Percentiles rank a stretch among this genome's conserved stretches.
phyloP scores from a whole-genome alignment of 805 yeast species.

The Sugiyamaella chiloensis region DNA sequence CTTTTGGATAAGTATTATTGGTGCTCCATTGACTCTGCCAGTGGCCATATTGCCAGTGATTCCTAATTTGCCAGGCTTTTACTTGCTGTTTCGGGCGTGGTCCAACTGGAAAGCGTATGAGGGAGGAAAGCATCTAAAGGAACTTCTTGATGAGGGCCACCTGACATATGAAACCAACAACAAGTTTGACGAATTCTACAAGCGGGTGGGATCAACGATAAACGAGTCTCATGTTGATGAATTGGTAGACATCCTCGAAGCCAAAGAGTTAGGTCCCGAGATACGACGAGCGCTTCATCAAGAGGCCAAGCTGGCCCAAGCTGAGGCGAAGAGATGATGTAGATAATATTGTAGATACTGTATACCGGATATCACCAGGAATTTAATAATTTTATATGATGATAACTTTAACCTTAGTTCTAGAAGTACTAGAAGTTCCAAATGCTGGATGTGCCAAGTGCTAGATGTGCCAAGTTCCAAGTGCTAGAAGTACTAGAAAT shows the following conservation, averaged over 20 bases:
- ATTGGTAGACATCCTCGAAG: slow-evolving; percentile 44
- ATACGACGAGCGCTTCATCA: slow-evolving; percentile 28
- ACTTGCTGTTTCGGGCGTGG: slow-evolving; percentile 73
- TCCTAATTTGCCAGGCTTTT: slow-evolving; percentile 92
- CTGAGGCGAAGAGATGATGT: not conserved
- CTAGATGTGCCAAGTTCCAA: too few species aligned
- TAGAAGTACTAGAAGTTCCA: too few species aligned
- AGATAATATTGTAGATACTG: too few species aligned
- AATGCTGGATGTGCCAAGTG: too few species aligned
- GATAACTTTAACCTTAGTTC: too few species aligned
- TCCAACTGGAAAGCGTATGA: slow-evolving; percentile 76
- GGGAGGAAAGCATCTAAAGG: slow-evolving; percentile 68
- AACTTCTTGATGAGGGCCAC: slow-evolving; percentile 47
- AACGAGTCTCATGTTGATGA: slow-evolving; percentile 45
- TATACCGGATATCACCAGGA: too few species aligned
- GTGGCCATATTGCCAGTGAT: slow-evolving; percentile 76
- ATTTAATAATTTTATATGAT: too few species aligned
- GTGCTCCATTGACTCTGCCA: slow-evolving; percentile 77
- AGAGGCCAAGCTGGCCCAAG: slow-evolving; percentile 6
- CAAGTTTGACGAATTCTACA: slow-evolving; percentile 23
- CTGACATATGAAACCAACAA: slow-evolving; percentile 27
- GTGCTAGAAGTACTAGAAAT: too few species aligned
- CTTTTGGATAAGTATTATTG: slow-evolving; percentile 50
- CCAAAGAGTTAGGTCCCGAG: slow-evolving; percentile 27
- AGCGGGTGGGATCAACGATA: slow-evolving; percentile 7